Percentiles rank a stretch among this genome's conserved stretches.
Conservation (phyloP, 495 filamentous ascomycete species). For the Talaromyces thailandensis region DNA sequence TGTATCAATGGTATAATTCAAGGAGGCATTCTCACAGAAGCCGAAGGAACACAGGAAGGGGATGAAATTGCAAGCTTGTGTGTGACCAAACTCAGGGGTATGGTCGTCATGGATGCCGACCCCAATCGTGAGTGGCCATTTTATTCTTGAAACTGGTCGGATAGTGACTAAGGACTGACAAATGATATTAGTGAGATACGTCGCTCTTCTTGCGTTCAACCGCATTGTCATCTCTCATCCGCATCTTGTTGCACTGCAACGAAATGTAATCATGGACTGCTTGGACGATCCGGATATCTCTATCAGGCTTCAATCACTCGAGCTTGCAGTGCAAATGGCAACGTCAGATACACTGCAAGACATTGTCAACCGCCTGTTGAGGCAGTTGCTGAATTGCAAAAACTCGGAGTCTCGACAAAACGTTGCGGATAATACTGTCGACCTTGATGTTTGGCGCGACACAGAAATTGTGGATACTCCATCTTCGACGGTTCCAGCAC, state of each 20-base stretch:
- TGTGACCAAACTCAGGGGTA: constrained; percentile 84
- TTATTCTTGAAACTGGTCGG: background rate
- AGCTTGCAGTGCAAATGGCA: constrained; percentile 87
- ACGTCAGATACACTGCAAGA: constrained; percentile 68
- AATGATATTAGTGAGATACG: constrained; percentile 72
- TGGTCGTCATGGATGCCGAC: constrained; percentile 87
- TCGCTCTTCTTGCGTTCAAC: constrained; percentile 89
- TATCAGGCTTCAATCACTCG: constrained; percentile 88
- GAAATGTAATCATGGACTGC: constrained; percentile 91
- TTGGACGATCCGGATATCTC: constrained; percentile 93
- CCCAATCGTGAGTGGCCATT: constrained; percentile 64
- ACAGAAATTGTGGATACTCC: background rate
- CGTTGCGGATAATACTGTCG: background rate
- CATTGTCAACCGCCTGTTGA: constrained; percentile 81
- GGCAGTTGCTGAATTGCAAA: constrained; percentile 59
- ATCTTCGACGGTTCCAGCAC: constrained; percentile 6
- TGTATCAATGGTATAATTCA: constrained; percentile 98
- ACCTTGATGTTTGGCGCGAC: background rate
- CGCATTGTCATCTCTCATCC: constrained; percentile 86
- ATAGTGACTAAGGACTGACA: background rate
- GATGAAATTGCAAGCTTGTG: constrained; percentile 93
- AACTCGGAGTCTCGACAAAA: constrained; percentile 10
- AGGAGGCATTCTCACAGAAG: constrained; percentile 80
- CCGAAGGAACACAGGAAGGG: constrained; percentile 63
- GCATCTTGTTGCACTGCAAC: constrained; percentile 76